phyloP scores from a whole-genome alignment of 768 basidiomycete species.

The Sarcodon sp. region DNA sequence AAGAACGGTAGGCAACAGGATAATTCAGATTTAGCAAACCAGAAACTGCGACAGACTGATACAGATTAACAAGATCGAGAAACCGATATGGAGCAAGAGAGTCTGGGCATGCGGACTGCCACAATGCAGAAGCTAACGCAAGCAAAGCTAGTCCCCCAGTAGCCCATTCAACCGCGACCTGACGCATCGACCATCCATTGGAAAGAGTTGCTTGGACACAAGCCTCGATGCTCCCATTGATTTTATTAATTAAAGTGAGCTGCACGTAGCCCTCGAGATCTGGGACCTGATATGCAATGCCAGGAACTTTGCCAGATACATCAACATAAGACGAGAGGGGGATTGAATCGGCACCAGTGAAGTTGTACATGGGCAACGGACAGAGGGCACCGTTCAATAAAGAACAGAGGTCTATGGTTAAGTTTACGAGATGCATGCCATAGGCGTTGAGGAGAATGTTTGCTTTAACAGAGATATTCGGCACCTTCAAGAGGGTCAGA shows the following conservation, averaged over 20 bases:
- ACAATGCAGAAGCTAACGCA: slow-evolving; percentile 39
- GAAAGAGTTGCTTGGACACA: slow-evolving; percentile 88
- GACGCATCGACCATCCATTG: slow-evolving; percentile 80
- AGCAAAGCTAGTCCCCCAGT: slow-evolving; percentile 55
- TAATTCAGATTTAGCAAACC: slow-evolving; percentile 81
- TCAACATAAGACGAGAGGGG: slow-evolving; percentile 47
- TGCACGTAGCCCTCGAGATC: slow-evolving; percentile 88
- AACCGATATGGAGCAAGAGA: slow-evolving; percentile 61
- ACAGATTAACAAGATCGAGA: slow-evolving; percentile 71
- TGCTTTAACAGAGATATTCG: slow-evolving; percentile 71
- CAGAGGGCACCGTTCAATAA: slow-evolving; percentile 74
- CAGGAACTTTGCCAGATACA: slow-evolving; percentile 47
- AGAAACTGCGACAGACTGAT: slow-evolving; percentile 74
- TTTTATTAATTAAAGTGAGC: slow-evolving; percentile 54
- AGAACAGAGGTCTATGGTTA: slow-evolving; percentile 78
- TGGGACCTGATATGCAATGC: slow-evolving; percentile 76
- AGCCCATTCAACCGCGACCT: slow-evolving; percentile 65
- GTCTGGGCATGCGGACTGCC: slow-evolving; percentile 42
- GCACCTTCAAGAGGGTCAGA: slow-evolving; percentile 28
- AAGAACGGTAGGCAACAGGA: slow-evolving; percentile 71
- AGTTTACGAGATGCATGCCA: slow-evolving; percentile 69
- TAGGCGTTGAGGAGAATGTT: slow-evolving; percentile 82
- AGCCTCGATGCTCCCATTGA: slow-evolving; percentile 63
- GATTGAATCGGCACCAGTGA: slow-evolving; percentile 69
- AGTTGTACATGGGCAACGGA: slow-evolving; percentile 73